Evolutionary conservation across 257 asterid species (phyloP).

Genomic region (Solanum ahanhuiri): DNA sequence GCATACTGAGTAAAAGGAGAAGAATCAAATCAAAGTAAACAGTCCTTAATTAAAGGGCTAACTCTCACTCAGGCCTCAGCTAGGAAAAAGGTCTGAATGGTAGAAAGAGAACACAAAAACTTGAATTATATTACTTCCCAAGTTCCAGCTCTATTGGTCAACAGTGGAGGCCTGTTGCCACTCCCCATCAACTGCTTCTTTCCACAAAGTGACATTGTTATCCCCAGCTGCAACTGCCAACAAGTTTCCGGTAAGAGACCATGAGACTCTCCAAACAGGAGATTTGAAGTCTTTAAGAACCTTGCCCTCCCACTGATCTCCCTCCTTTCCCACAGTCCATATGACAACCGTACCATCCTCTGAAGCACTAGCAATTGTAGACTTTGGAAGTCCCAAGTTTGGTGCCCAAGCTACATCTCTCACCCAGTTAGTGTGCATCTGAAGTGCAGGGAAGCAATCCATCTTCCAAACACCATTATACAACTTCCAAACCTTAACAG

Average conservation of each 20-base stretch:
- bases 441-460: conserved; percentile 93
- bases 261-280: conserved; percentile 98
- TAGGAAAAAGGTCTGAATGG: background rate
- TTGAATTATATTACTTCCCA: background rate
- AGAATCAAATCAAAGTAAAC: background rate
- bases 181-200: conserved; percentile 91
- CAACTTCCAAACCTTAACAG: conserved; percentile 87
- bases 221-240: conserved; percentile 92
- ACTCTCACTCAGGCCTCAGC: background rate
- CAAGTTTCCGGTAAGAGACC: conserved; percentile 88
- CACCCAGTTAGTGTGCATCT: conserved; percentile 79
- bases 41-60: background rate
- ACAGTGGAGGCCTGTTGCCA: conserved; percentile 77
- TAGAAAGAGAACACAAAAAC: background rate
- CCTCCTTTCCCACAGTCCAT: conserved; percentile 79
- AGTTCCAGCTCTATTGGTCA: conserved; percentile 33
- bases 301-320: conserved; percentile 82
- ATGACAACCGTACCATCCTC: conserved; percentile 87
- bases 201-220: conserved; percentile 68
- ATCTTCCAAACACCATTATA: conserved; percentile 70
- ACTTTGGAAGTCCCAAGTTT: conserved; percentile 86
- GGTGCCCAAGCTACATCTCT: conserved; percentile 99
- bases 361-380: conserved; percentile 92
- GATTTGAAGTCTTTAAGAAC: conserved; percentile 69
- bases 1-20: background rate